Base-by-base conservation (phyloP, 23 red algal species). In the Gracilaria vermiculophylla region DNA sequence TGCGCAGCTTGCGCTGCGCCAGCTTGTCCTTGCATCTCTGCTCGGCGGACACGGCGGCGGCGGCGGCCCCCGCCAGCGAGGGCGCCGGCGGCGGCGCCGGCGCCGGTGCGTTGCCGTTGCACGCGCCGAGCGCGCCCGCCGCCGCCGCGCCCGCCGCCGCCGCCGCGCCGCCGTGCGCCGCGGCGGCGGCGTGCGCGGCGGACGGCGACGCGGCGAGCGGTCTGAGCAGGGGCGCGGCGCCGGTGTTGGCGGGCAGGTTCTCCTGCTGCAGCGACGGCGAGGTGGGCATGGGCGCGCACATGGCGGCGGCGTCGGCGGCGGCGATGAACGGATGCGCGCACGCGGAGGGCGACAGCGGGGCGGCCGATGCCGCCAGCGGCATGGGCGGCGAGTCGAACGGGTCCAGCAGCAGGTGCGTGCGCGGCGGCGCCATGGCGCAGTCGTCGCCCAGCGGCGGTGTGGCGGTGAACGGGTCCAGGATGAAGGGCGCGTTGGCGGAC, bases 1-100 rank as follows among this genome's bases (percentile, higher is more conserved):
- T 90, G 0, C 86, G 72, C 12, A 90, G 32, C 71, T 90, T 90
- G 2, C 86, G 9, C 60, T 90, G 71, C 5, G 75, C 86, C 17
- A 80, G 60, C 28, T 90, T 90, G 43, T 90, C 86, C 86, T 90
- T 90, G 73, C 31, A 51, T 12, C 32, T 34, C 31, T 87, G 66
- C 13, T 52, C 83, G 16, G 43, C 57, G 36, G 45, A 58, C 12
- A 55, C 73, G 21, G 45, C 43, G 45, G 73, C 73, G 25, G 45
- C 32, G 19, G 32, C 73, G 23, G 45, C 31, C 2, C 45, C 42
- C 12, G 45, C 12, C 19, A 34, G 53, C 47, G 77, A 31, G 49
- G 14, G 48, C 37, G 45, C 34, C 54, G 48, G 53, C 5, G 0
- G 50, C 12, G 10, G 23, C 25, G 9, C 31, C 60, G 50, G 35